These are phyloP conservation scores for Flaveria trinervia DNA, from an alignment of 129 eudicot species.

Conservation along the genomic window DNA sequence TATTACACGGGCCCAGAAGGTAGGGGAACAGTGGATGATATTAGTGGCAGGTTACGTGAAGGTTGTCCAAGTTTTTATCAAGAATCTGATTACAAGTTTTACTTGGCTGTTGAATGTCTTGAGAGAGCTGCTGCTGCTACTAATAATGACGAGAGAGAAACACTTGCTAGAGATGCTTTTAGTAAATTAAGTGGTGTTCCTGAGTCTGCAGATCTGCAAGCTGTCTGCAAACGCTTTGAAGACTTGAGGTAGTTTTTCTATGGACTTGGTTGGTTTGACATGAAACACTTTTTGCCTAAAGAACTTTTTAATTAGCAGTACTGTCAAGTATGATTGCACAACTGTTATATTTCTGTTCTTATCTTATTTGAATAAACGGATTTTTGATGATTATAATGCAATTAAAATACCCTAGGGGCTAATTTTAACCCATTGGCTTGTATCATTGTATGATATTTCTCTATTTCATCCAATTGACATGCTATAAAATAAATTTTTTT, in stretches of 20 bases:
- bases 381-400: neutral
- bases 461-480: neutral
- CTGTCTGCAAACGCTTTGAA: conserved; percentile 93
- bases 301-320: neutral
- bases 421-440: neutral
- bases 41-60: conserved; percentile 79
- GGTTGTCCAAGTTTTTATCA: conserved; percentile 98
- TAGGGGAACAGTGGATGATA: conserved; percentile 97
- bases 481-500: neutral
- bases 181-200: conserved; percentile 84
- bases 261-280: neutral
- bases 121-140: conserved; percentile 90
- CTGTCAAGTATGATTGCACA: conserved; percentile 6
- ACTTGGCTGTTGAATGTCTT: conserved; percentile 93
- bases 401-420: neutral
- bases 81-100: conserved; percentile 93
- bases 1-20: conserved; percentile 98
- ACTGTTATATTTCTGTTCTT: neutral
- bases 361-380: neutral
- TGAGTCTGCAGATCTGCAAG: conserved; percentile 91
- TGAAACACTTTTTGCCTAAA: neutral
- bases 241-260: conserved; percentile 62
- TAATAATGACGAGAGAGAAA: conserved; percentile 69
- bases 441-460: neutral
- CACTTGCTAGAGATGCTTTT: conserved; percentile 89